A percentile compares a stretch with the other conserved stretches of the same genome.
phyloP scores from a whole-genome alignment of 768 basidiomycete species.

The Boletellus ananiceps region DNA sequence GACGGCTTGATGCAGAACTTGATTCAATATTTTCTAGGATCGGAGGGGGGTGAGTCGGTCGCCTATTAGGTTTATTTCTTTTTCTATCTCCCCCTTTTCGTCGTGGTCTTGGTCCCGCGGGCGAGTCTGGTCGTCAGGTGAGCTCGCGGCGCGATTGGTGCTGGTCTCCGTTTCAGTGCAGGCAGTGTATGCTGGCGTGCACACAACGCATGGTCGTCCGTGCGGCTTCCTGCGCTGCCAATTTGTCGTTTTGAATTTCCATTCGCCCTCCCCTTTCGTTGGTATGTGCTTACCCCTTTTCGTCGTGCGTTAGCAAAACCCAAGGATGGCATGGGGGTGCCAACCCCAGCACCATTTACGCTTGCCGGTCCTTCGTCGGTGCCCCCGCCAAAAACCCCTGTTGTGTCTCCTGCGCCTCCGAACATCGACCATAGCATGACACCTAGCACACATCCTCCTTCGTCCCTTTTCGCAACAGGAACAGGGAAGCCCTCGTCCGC shows the following conservation, averaged over 20 bases:
- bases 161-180: background rate
- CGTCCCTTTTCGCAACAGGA: conserved; percentile 22
- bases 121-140: background rate
- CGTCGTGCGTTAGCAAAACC: conserved; percentile 16
- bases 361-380: conserved; percentile 8
- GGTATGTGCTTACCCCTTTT: conserved; percentile 6
- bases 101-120: no score
- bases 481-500: conserved; percentile 12
- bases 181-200: background rate
- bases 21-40: conserved; percentile 75
- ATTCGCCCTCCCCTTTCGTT: background rate
- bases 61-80: conserved; percentile 4
- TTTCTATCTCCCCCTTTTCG: background rate
- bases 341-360: conserved; percentile 12
- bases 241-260: background rate
- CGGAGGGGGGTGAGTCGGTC: conserved; percentile 51
- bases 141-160: background rate
- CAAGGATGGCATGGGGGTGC: conserved; percentile 15
- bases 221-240: background rate
- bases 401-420: conserved; percentile 5
- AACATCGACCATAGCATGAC: conserved; percentile 27
- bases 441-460: conserved; percentile 30
- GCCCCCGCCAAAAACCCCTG: conserved; percentile 20
- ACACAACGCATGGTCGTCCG: background rate
- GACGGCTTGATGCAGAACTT: conserved; percentile 79